Conservation (phyloP, 495 filamentous ascomycete species). For the Bathelium albidoporum region DNA sequence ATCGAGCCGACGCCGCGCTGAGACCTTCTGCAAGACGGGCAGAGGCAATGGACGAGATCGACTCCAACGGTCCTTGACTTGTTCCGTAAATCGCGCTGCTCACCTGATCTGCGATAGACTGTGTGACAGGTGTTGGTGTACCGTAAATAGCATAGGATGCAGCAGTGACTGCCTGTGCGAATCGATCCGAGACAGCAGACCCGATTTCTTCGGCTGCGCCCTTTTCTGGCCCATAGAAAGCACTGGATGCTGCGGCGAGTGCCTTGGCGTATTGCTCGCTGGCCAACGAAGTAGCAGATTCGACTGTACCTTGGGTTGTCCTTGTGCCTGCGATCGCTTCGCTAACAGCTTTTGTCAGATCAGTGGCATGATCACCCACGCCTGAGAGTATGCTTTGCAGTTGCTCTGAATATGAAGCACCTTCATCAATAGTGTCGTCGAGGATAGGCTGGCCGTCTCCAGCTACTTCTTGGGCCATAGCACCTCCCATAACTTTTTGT, state of each 20-base stretch:
- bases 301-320: constrained; percentile 34
- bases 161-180: constrained; percentile 50
- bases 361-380: constrained; percentile 40
- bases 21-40: constrained; percentile 54
- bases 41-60: constrained; percentile 55
- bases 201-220: constrained; percentile 40
- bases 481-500: constrained; percentile 42
- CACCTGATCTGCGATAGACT: constrained; percentile 26
- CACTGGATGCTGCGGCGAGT: constrained; percentile 46
- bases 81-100: constrained; percentile 4
- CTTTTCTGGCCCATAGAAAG: constrained; percentile 47
- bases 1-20: constrained; percentile 54
- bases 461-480: constrained; percentile 45
- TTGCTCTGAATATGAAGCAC: constrained; percentile 38
- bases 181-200: constrained; percentile 46
- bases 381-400: constrained; percentile 42
- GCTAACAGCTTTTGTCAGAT: constrained; percentile 43
- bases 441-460: constrained; percentile 40
- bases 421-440: constrained; percentile 46
- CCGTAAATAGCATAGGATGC: constrained; percentile 56
- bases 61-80: constrained; percentile 40
- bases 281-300: constrained; percentile 40
- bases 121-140: constrained; percentile 39
- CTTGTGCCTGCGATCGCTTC: constrained; percentile 37
- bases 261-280: constrained; percentile 48